Percentiles rank a stretch among this genome's conserved stretches.
Conservation (phyloP, 768 basidiomycete species). For the Auriscalpium orientale region DNA sequence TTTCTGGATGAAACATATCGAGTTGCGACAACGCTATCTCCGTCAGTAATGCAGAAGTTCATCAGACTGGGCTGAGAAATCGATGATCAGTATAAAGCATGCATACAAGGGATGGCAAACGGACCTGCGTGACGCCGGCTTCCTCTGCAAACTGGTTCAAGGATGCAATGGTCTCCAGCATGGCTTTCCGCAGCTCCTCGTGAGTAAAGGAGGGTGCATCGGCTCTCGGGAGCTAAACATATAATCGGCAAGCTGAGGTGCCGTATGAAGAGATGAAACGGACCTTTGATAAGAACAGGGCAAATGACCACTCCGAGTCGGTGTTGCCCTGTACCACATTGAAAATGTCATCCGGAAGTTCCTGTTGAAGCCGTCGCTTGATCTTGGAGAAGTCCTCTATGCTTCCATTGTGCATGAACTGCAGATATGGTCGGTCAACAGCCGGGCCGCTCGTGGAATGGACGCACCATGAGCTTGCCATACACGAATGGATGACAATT, state of each 20-base stretch:
- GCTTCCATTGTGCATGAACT: slow-evolving; percentile 99
- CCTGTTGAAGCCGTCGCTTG: slow-evolving; percentile 73
- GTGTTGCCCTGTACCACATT: slow-evolving; percentile 89
- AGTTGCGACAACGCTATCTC: slow-evolving; percentile 87
- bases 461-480: slow-evolving; percentile 81
- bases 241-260: neutral
- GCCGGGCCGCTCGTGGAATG: neutral
- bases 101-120: neutral
- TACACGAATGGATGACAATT: slow-evolving; percentile 95
- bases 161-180: slow-evolving; percentile 79
- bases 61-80: slow-evolving; percentile 66
- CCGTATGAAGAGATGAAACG: neutral
- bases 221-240: slow-evolving; percentile 65
- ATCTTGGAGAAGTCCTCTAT: slow-evolving; percentile 77
- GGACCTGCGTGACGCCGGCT: slow-evolving; percentile 64
- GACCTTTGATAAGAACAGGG: slow-evolving; percentile 80
- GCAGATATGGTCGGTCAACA: slow-evolving; percentile 1
- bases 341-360: slow-evolving; percentile 78
- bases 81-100: neutral
- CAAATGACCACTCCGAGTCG: slow-evolving; percentile 99
- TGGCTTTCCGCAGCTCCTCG: slow-evolving; percentile 66
- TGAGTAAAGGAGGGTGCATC: slow-evolving; percentile 71
- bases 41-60: slow-evolving; percentile 97
- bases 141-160: slow-evolving; percentile 73
- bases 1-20: slow-evolving; percentile 89